phyloP scores from a whole-genome alignment of 2,329 filamentous ascomycete genomes.

The Phaeoacremonium minimum region DNA sequence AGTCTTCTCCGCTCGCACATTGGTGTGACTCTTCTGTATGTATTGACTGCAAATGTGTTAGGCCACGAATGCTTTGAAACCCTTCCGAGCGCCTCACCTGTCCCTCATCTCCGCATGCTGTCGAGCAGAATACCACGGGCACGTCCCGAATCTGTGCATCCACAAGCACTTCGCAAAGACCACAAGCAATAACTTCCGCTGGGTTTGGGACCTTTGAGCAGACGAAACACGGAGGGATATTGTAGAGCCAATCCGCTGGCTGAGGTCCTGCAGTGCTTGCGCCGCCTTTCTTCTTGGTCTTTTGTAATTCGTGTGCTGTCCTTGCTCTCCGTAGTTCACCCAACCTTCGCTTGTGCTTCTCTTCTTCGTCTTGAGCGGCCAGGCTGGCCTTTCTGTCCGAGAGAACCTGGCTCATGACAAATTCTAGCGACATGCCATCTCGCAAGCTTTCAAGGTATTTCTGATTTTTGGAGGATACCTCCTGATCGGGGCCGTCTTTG shows the following conservation, averaged over 20 bases:
- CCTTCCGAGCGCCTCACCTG: conserved; percentile 8
- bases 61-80: not conserved
- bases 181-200: conserved; percentile 16
- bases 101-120: conserved; percentile 15
- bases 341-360: conserved; percentile 21
- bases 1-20: conserved; percentile 17
- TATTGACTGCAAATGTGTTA: conserved; percentile 8
- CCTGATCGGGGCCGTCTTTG: conserved; percentile 8
- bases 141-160: conserved; percentile 10
- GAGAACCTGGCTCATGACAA: conserved; percentile 17
- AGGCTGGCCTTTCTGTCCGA: conserved; percentile 15
- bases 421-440: conserved; percentile 15
- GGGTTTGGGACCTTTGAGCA: conserved; percentile 14
- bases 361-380: conserved; percentile 15
- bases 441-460: conserved; percentile 18
- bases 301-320: conserved; percentile 19
- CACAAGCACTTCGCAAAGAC: conserved; percentile 18
- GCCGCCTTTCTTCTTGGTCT: conserved; percentile 14
- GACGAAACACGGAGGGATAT: conserved; percentile 17
- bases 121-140: conserved; percentile 20
- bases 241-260: conserved; percentile 16
- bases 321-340: conserved; percentile 17
- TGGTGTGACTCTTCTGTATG: conserved; percentile 16
- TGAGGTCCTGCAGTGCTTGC: conserved; percentile 6
- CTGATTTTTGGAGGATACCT: conserved; percentile 13